Base-by-base conservation (phyloP, 371 early-diverging fungal genomes). In the Nosema muscidifuracis region DNA sequence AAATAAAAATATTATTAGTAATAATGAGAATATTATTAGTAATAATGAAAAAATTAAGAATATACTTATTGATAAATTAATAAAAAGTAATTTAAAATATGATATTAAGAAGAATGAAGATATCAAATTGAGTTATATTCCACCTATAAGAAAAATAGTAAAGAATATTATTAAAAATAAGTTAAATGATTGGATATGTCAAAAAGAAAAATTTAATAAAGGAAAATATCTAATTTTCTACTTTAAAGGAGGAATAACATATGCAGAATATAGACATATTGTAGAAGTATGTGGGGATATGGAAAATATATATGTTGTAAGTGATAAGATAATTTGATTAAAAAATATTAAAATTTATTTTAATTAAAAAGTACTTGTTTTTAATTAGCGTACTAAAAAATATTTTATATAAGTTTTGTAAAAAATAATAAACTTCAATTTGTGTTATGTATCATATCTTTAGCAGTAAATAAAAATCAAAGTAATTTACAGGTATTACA, bases 111-210 rank as follows among this genome's bases (percentile, higher is more conserved):
- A 65, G 47, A 47, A 61, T 15, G n/a, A 36, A 16, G 79, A 79
- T 30, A 13, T 69, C 12, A 82, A 79, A 72, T 72, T 80, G 16
- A 75, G 67, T 42, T 83, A 81, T 62, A 57, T 69, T 30, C 77
- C 83, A 3, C 73, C 75, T 16, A 12, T 83, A 6, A 67, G 42
- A 16, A 77, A 50, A 53, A 42, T 81, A 22, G 33, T 70, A 10
- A 60, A 67, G 16, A 53, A 81, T 31, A 38, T 77, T 33, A 36
- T 68, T 34, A 55, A 50, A 30, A 56, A 63, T 15, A 74, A 65
- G 20, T 60, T 80, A 20, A 73, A 74, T 44, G 58, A 34, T 6
- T 79, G 71, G 44, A 57, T 50, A 18, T 42, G 15, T 28, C 20
- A 77, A 9, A 42, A 56, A 6, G 51, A 73, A 22, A 18, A 30